Base-by-base conservation (phyloP, 1,284 basidiomycete species). In the Salmacisia buchloeana region DNA sequence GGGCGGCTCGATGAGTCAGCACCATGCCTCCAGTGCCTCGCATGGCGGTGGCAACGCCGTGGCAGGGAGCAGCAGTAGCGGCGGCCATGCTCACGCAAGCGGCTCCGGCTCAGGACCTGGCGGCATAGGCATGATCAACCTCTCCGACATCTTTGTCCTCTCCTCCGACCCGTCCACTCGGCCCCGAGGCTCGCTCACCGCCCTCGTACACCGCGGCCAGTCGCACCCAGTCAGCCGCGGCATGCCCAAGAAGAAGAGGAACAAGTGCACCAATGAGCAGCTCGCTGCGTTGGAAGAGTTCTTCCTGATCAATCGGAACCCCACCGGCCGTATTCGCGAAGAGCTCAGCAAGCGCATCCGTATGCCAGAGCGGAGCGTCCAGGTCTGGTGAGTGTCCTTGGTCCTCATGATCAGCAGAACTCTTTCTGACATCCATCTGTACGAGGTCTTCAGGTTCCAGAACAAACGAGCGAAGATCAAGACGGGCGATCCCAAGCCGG, bases 301-400 rank as follows among this genome's bases (percentile, higher is more conserved):
- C 45, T 75, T 75, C 25, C 67, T 67, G 12, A 66, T 64, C 35
- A 75, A 73, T 49, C 68, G 72, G 43, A 75, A 75, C 52, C 73
- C 73, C 1, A 73, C 69, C 0, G 72, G 70, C n/a, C 60, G 64
- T 1, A 57, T 73, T 7, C 62, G 73, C 0, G 59, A 63, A n/a
- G 70, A 75, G 63, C 68, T 75, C 0, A 68, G 67, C 12, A 52
- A 69, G 7, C 64, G 60, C 13, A 64, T 75, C 29, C 63, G 64
- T 27, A 72, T 73, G 71, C 70, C 72, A 1, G 73, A 75, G 41
- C 65, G 73, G 33, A 75, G 73, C 33, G 71, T 75, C 3, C 73
- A 73, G 36, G 43, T 54, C 13, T 58, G 56, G 56, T 58, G 34
- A 36, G 56, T n/a, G 43, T 25, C 13, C 43, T 7, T 46, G 23